Base-by-base conservation (phyloP, 805 yeast species). In the Teunomyces pallodes region DNA sequence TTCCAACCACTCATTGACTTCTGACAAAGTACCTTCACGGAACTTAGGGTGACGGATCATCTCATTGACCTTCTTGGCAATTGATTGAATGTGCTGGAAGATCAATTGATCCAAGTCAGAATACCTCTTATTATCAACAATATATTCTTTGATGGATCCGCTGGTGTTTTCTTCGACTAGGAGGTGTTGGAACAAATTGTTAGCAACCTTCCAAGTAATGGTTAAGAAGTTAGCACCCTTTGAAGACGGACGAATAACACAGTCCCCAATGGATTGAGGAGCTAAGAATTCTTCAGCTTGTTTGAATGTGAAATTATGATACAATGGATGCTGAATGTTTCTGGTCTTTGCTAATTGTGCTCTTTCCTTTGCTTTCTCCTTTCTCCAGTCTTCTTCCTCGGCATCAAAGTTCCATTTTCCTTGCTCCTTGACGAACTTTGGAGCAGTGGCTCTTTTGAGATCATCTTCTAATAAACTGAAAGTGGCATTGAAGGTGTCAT, bases 281-380 rank as follows among this genome's bases (percentile, higher is more conserved):
- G 97, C 96, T 59, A 94, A 77, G 56, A 79, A 90, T 56, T 87
- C 96, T 66, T 92, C 98, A 0, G 99, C 98, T 72, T 94, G 97
- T 47, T 75, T 77, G 50, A 87, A 79, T 57, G 83, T 87, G 72
- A 91, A 86, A 53, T 88, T 86, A 57, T 83, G 86, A 79, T 88
- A 94, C 64, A 86, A 80, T 33, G 97, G 96, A 72, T 94, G 99
- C 63, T 90, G 92, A 58, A 94, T 80, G 54, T 88, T 85, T 62
- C 96, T 82, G 30, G 84, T 80, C 52, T 83, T 78, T 50, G 86
- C 83, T 45, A 82, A 81, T 59, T 84, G 82, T 27, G 83, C 84
- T 52, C 82, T 82, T 54, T 82, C 86, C 62, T 77, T 79, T 10
- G 82, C 80, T 45, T 68, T 69, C 55, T 84, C 92, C 43, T 69